Conservation (phyloP, 1,139 yeast genomes). For the Scheffersomyces lignicola region DNA sequence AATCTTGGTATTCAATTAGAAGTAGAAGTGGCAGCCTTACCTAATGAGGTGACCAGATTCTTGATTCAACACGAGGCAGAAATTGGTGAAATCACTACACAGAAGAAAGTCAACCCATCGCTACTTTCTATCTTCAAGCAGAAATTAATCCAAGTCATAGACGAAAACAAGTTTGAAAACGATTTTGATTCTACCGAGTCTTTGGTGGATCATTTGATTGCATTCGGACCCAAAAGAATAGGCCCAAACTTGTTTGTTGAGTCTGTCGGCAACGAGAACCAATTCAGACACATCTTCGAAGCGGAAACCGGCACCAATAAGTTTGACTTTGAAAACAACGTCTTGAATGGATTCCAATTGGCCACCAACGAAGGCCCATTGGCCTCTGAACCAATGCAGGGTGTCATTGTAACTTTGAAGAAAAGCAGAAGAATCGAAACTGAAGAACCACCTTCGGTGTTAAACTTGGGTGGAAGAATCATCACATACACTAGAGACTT, state of each 20-base stretch:
- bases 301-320: conserved; percentile 15
- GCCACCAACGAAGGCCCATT: conserved; percentile 87
- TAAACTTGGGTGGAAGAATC: conserved; percentile 63
- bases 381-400: conserved; percentile 85
- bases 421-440: conserved; percentile 25
- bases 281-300: conserved; percentile 32
- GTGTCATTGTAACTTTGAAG: conserved; percentile 58
- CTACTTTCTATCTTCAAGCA: conserved; percentile 25
- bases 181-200: conserved; percentile 21
- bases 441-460: conserved; percentile 29
- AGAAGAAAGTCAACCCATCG: conserved; percentile 17
- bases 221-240: conserved; percentile 75
- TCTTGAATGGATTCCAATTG: conserved; percentile 82
- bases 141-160: conserved; percentile 32
- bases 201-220: conserved; percentile 48
- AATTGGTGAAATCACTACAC: conserved; percentile 22
- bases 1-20: conserved; percentile 51
- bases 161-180: conserved; percentile 18
- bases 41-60: conserved; percentile 49
- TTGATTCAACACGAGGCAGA: conserved; percentile 47
- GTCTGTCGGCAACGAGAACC: conserved; percentile 28
- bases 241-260: conserved; percentile 81
- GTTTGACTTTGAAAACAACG: conserved; percentile 61
- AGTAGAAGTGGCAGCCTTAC: conserved; percentile 58
- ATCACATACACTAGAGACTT: conserved; percentile 73